These are phyloP conservation scores for Closterium sp. DNA, from an alignment of 139 green algal genomes.

Conservation along the genomic window DNA sequence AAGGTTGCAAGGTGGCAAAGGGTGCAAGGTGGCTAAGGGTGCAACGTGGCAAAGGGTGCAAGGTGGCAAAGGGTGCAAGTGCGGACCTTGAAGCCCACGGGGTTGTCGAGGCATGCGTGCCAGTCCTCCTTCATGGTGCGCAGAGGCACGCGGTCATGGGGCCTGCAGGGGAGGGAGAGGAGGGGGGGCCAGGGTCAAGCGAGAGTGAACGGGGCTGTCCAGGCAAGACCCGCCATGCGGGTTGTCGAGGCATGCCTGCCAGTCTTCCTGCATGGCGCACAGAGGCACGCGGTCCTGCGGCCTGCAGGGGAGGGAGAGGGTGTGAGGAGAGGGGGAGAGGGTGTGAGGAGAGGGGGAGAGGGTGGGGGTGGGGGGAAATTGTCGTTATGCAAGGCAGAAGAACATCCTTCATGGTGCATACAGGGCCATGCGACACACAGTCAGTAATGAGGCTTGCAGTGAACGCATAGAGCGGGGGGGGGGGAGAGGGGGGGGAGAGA, in stretches of 20 bases:
- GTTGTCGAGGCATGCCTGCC: slow-evolving; percentile 51
- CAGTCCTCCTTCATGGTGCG: slow-evolving; percentile 51
- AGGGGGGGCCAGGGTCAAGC: background rate
- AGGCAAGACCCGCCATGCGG: no score
- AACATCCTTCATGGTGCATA: no score
- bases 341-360: background rate
- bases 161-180: background rate
- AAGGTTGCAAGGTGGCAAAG: no score
- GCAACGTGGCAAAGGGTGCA: background rate
- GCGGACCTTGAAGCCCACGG: slow-evolving; percentile 53
- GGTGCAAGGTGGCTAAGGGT: no score
- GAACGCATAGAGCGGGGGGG: no score
- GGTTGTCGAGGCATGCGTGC: slow-evolving; percentile 53
- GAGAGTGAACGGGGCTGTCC: background rate
- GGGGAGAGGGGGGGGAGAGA: no score
- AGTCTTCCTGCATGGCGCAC: slow-evolving; percentile 47
- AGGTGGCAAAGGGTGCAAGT: background rate
- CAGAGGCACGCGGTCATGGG: slow-evolving; percentile 48
- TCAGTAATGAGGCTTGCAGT: no score
- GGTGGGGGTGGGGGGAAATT: background rate
- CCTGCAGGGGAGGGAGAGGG: no score
- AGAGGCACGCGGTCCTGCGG: slow-evolving; percentile 47
- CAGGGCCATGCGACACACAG: background rate
- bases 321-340: background rate
- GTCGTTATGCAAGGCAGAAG: no score